Evolutionary conservation across 805 yeast species (phyloP), one percentile per base, ranked within the genome.

Genomic region (Saturnispora hagleri): DNA sequence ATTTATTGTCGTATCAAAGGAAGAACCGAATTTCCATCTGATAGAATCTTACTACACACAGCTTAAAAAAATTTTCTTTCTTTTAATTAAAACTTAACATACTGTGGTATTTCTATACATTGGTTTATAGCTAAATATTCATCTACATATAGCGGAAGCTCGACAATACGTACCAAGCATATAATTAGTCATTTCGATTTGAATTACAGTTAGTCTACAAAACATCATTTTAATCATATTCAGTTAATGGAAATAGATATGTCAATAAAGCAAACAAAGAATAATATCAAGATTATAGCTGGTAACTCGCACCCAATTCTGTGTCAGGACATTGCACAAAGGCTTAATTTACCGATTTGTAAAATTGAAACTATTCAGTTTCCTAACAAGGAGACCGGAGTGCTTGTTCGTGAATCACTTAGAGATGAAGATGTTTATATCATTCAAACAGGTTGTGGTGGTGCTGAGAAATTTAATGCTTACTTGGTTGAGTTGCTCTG

Each of bases 401-500:
- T 91, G 15, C 79, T 89, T 31, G 83, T 89, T 53, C 90, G 89
- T 34, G 96, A 89, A 64, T 82, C 91, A 35, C 86, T 89, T 26
- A 79, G 97, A 68, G 96, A 89, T 63, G 96, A 89, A 64, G 96
- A 89, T 61, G 90, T 87, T 10, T 87, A 81, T 63, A 83, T 86
- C 51, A 73, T 86, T 48, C 97, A 89, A 65, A 88, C 91, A 1
- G 96, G 96, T 33, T 79, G 83, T 58, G 96, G 95, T 45, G 76
- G 73, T 36, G 73, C 42, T 20, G 42, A 38, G 22, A 38, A 73
- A 53, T 77, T 93, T 53, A 91, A 91, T 67, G 96, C 90, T 67
- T 77, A 82, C 57, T 74, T 91, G 48, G 80, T 91, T 83, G 99
- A 93, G 65, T 72, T 91, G 45, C 74, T 93, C 54, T 82, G 91